Conservation (phyloP, 192 early-diverging fungal genomes). For the Cetraspora pellucida region DNA sequence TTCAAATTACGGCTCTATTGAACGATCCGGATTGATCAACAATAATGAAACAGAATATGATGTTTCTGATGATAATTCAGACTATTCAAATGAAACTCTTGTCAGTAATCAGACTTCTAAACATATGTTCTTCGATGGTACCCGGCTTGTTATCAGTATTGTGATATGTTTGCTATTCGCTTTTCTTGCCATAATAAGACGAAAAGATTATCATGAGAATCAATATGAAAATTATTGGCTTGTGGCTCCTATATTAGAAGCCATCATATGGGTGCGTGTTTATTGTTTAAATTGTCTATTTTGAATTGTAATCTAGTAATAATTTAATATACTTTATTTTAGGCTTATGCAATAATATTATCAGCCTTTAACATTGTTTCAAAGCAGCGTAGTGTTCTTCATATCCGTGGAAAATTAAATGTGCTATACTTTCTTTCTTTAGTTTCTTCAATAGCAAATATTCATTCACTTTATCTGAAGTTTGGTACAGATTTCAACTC, state of each 20-base stretch:
- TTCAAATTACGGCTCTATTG: constrained; percentile 8
- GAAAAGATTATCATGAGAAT: not conserved
- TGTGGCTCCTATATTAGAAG: constrained; percentile 4
- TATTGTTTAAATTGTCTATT: not conserved
- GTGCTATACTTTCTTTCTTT: constrained; percentile 20
- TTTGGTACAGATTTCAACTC: not conserved
- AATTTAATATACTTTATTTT: not conserved
- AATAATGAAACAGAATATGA: not conserved
- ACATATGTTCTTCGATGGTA: constrained; percentile 4
- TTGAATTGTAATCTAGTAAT: not conserved
- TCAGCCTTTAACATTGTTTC: constrained; percentile 2
- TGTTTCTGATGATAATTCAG: not conserved
- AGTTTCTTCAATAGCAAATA: not conserved
- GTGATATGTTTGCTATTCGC: not conserved
- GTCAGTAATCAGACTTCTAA: not conserved
- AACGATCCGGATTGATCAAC: not conserved
- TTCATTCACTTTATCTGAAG: constrained; percentile 19
- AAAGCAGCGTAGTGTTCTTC: not conserved
- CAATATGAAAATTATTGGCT: constrained; percentile 3
- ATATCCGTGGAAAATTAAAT: constrained; percentile 5
- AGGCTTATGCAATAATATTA: constrained; percentile 1
- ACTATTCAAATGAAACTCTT: not conserved
- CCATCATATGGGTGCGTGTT: not conserved
- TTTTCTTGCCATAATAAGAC: not conserved
- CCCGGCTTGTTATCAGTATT: not conserved